Conservation (phyloP, 352 stramenopile genomes). For the Thraustochytrium striatum region DNA sequence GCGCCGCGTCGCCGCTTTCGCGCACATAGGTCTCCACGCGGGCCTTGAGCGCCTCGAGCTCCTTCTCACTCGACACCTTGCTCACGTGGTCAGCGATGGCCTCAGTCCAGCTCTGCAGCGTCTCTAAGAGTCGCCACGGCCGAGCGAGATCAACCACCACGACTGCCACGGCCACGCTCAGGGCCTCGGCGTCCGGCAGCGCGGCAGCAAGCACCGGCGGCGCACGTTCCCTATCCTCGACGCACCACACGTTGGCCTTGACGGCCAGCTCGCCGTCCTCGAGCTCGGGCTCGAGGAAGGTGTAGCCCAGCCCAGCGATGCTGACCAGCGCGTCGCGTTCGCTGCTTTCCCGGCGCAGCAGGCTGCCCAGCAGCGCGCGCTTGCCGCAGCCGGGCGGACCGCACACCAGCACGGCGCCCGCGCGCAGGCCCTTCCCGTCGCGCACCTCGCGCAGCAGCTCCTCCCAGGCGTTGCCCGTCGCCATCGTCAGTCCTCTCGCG, state of each 20-base stretch:
- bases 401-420: not conserved
- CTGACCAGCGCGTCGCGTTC: slow-evolving; percentile 1
- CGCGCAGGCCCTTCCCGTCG: not conserved
- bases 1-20: not conserved
- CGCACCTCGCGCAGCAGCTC: slow-evolving; percentile 4
- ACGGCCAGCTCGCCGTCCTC: slow-evolving; percentile 13
- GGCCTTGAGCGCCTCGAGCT: no score
- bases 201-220: not conserved
- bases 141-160: slow-evolving; percentile 21
- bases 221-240: not conserved
- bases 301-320: slow-evolving; percentile 28
- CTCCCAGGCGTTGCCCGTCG: slow-evolving; percentile 34
- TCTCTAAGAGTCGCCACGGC: not conserved
- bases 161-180: not conserved
- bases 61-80: not conserved
- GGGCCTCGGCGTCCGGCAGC: not conserved
- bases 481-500: no score
- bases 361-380: not conserved
- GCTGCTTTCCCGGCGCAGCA: not conserved
- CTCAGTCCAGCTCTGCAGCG: not conserved
- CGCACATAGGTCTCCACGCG: not conserved
- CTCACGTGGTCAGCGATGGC: not conserved
- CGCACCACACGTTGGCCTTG: slow-evolving; percentile 20
- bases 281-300: slow-evolving; percentile 6
- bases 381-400: slow-evolving; percentile 2